phyloP scores from a whole-genome alignment of 768 basidiomycete genomes.

The Asterophora lycoperdoides region DNA sequence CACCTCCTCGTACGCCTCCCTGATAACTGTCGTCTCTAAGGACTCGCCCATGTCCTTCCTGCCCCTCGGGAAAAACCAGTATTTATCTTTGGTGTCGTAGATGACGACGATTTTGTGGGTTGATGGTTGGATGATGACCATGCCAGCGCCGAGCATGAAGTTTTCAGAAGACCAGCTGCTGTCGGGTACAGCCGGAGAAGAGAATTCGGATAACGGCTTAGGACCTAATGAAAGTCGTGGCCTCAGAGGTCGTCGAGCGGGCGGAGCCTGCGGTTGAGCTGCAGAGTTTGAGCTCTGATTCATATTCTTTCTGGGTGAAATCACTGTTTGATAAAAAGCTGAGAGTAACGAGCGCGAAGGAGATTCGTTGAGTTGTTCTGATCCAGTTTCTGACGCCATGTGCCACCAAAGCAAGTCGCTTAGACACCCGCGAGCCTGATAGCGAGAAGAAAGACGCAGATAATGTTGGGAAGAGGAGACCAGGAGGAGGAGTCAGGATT shows the following conservation, averaged over 20 bases:
- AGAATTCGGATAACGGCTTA: constrained; percentile 31
- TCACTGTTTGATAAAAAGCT: background rate
- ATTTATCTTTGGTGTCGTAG: constrained; percentile 30
- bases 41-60: constrained; percentile 65
- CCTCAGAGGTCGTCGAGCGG: no score
- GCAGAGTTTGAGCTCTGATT: background rate
- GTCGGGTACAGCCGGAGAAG: constrained; percentile 38
- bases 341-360: background rate
- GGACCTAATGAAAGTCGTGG: background rate
- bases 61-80: constrained; percentile 63
- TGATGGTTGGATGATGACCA: constrained; percentile 60
- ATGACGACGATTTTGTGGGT: constrained; percentile 52
- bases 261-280: no score
- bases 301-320: no score
- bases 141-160: constrained; percentile 57
- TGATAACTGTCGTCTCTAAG: constrained; percentile 51
- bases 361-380: no score
- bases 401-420: no score
- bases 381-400: no score
- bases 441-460: no score
- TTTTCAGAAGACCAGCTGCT: constrained; percentile 45
- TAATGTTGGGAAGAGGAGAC: no score
- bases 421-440: no score
- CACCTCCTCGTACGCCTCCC: constrained; percentile 70
- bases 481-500: no score